phyloP scores from a whole-genome alignment of 1,139 yeast species.

The Suhomyces kunorum region DNA sequence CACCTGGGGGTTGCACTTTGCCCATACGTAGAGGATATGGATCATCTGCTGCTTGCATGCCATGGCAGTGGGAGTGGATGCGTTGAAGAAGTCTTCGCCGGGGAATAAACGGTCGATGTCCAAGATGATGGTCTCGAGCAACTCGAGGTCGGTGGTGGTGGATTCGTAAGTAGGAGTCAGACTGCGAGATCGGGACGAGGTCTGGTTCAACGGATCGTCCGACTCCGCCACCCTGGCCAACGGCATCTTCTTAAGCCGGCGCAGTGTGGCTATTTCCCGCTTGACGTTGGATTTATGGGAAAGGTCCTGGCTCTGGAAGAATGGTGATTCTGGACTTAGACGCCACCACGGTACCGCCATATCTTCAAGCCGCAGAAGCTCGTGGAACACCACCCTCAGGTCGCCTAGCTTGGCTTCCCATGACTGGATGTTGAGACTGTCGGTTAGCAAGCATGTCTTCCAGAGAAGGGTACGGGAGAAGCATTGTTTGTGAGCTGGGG shows the following conservation, averaged over 20 bases:
- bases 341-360: slow-evolving; percentile 44
- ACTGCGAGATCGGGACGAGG: slow-evolving; percentile 8
- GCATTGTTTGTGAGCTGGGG: slow-evolving; percentile 19
- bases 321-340: slow-evolving; percentile 34
- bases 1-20: slow-evolving; percentile 51
- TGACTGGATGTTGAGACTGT: slow-evolving; percentile 36
- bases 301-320: slow-evolving; percentile 23
- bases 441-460: slow-evolving; percentile 43
- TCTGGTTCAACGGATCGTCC: slow-evolving; percentile 15
- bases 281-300: slow-evolving; percentile 8
- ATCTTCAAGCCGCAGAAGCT: slow-evolving; percentile 33
- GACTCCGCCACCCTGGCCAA: slow-evolving; percentile 11
- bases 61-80: slow-evolving; percentile 20
- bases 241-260: slow-evolving; percentile 8
- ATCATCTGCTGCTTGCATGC: slow-evolving; percentile 45
- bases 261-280: slow-evolving; percentile 4
- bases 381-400: slow-evolving; percentile 41
- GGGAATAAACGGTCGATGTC: slow-evolving; percentile 68
- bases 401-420: slow-evolving; percentile 37
- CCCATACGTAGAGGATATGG: slow-evolving; percentile 56
- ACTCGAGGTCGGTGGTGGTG: slow-evolving; percentile 17
- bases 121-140: slow-evolving; percentile 52
- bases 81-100: slow-evolving; percentile 53
- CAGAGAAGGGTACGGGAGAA: slow-evolving; percentile 41
- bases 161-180: slow-evolving; percentile 8